A percentile compares a stretch with the other conserved stretches of the same genome.
Conservation (phyloP, 108 stramenopile species). For the Cyclostephanos tholiformis region DNA sequence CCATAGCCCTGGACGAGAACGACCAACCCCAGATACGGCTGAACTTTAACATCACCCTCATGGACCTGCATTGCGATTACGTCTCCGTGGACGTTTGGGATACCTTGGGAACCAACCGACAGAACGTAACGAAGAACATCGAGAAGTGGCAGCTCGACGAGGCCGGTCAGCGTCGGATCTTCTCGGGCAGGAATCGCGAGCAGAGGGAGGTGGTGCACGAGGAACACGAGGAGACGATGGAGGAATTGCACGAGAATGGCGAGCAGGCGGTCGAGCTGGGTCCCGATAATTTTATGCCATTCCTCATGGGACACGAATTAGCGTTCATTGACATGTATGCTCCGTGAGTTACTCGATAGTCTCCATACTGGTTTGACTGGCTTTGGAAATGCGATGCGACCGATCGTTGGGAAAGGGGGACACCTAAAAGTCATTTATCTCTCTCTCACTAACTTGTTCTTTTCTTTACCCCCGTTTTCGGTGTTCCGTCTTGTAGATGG, state of each 20-base stretch:
- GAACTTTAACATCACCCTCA: conserved; percentile 93
- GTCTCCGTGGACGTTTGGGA: conserved; percentile 91
- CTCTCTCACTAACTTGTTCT: background rate
- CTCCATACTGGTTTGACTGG: conserved; percentile 39
- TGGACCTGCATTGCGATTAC: conserved; percentile 92
- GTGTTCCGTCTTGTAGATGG: conserved; percentile 23
- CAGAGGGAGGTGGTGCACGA: conserved; percentile 86
- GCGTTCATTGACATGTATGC: conserved; percentile 92
- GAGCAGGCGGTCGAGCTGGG: conserved; percentile 68
- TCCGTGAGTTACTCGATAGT: conserved; percentile 66
- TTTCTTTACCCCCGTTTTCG: no score
- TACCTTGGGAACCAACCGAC: conserved; percentile 91
- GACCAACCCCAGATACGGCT: conserved; percentile 84
- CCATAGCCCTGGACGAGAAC: conserved; percentile 90
- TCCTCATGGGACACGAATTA: conserved; percentile 72
- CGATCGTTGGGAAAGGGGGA: background rate
- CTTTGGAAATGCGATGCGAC: background rate
- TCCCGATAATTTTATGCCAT: conserved; percentile 63
- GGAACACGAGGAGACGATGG: conserved; percentile 82
- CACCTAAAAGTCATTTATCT: background rate
- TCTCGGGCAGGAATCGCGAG: conserved; percentile 92
- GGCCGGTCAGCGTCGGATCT: conserved; percentile 75
- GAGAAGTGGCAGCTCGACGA: conserved; percentile 97
- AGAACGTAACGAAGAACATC: conserved; percentile 97
- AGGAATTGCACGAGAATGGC: conserved; percentile 81